Evolutionary conservation across 495 filamentous ascomycete species (phyloP), one percentile per base, ranked within the genome.

Genomic region (Penicillium malachiteum): DNA sequence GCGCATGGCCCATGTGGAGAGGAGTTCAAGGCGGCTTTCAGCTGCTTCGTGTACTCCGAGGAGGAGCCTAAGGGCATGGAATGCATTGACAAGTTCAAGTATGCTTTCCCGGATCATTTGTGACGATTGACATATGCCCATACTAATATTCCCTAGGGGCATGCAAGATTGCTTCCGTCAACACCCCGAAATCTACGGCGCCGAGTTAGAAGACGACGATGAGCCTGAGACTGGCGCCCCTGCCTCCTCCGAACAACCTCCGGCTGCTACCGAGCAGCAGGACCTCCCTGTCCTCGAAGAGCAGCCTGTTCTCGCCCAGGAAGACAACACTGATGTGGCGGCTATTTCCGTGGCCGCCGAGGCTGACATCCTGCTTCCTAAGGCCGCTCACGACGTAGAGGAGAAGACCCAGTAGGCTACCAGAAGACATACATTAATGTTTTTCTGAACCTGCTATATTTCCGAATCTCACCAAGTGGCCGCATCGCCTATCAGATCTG

Each of bases 41-140:
- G 90, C 83, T 98, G 94, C 79, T 98, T 98, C 68, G 89, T 98
- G 7, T 96, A 86, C 77, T 94, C 89, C 5, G 84, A 83, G 21
- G 92, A 96, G 65, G 94, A 98, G 59, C 90, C 92, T n/a, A 98
- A 98, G 82, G 94, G 94, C 5, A 92, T 97, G 71, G 94, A 97
- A 56, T 98, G 94, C 74, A 95, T 98, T 68, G 92, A 96, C 11
- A 92, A 92, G 76, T 98, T 97, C 82, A 93, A 94, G 92, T 93
- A 78, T 50, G 78, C 54, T 42, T 12, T 38, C 41, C n/a, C 32
- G 10, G 5, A 12, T 18, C 9, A 31, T 21, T 14, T 7, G 34
- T 57, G 72, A 26, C 74, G 2, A 37, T 10, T 37, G 1, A 3
- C 9, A 11, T 17, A 21, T 14, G 17, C 31, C 3, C 18, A 43